Evolutionary conservation across 176 grass and related monocot species (phyloP).

Genomic region (Cymbopogon citratus): DNA sequence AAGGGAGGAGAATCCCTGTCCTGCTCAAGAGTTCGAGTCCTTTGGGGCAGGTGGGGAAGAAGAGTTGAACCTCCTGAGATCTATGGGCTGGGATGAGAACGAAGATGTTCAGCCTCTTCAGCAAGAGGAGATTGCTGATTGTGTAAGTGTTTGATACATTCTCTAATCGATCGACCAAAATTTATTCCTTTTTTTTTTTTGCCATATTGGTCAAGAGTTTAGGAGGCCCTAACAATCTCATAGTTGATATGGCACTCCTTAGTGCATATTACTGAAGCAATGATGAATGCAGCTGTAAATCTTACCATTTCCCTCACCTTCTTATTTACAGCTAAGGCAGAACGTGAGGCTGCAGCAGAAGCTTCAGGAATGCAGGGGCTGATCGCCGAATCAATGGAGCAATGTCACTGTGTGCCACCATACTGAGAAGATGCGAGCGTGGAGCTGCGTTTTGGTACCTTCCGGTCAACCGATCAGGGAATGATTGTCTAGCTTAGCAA

Average conservation of each 20-base stretch:
- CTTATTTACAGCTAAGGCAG: conserved; percentile 42
- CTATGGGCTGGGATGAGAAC: conserved; percentile 71
- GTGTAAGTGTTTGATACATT: conserved; percentile 41
- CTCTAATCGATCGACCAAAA: background rate
- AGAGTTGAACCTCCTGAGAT: conserved; percentile 59
- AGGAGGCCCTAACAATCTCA: background rate
- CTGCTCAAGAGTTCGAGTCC: conserved; percentile 31
- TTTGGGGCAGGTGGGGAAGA: conserved; percentile 29
- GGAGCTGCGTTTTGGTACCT: conserved; percentile 25
- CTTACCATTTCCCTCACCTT: background rate
- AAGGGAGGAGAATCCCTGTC: background rate
- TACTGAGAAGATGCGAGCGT: conserved; percentile 12
- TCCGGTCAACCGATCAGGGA: conserved; percentile 8
- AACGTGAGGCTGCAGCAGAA: conserved; percentile 51
- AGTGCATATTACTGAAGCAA: background rate
- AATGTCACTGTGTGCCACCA: conserved; percentile 9
- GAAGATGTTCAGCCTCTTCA: conserved; percentile 50
- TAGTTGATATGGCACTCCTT: background rate
- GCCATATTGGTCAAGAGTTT: background rate
- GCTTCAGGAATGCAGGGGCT: conserved; percentile 48
- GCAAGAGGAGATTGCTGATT: conserved; percentile 71
- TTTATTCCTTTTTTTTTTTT: background rate
- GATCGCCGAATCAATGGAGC: conserved; percentile 2
- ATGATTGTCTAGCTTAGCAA: conserved; percentile 47
- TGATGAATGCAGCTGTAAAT: background rate